Percentiles rank a stretch among this genome's conserved stretches.
Evolutionary conservation across 1,139 yeast genomes (phyloP).

Genomic region (Yamadazyma jaroonii): DNA sequence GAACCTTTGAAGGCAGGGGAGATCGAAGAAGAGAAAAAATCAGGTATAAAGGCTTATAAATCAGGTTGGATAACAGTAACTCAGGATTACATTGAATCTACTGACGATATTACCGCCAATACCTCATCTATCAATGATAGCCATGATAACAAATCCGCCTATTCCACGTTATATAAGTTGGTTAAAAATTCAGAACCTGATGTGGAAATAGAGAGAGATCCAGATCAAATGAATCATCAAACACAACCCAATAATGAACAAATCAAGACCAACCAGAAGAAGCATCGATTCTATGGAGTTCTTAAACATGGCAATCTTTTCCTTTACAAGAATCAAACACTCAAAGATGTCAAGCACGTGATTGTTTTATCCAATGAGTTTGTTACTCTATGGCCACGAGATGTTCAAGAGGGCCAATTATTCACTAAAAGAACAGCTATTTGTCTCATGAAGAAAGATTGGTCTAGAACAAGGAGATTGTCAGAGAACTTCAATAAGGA

Average conservation of each 20-base stretch:
- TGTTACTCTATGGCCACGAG: conserved; percentile 85
- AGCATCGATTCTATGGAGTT: conserved; percentile 65
- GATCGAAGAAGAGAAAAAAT: conserved; percentile 52
- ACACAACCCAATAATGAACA: conserved; percentile 3
- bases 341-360: conserved; percentile 72
- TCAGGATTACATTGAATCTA: conserved; percentile 60
- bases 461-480: conserved; percentile 27
- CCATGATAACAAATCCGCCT: conserved; percentile 51
- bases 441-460: conserved; percentile 52
- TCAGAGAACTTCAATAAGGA: conserved; percentile 21
- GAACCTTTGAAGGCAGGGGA: conserved; percentile 55
- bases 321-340: conserved; percentile 66
- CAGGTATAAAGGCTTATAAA: conserved; percentile 65
- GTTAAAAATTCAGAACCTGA: conserved; percentile 33
- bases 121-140: conserved; percentile 38
- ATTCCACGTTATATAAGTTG: conserved; percentile 57
- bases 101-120: conserved; percentile 31
- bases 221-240: conserved; percentile 3
- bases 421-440: conserved; percentile 81
- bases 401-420: conserved; percentile 65
- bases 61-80: conserved; percentile 86
- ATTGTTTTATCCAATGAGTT: conserved; percentile 70
- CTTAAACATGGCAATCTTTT: conserved; percentile 84
- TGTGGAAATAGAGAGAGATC: background rate
- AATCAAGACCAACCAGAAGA: conserved; percentile 24